phyloP scores from a whole-genome alignment of 768 basidiomycete species.

The Kondoa malvinella region DNA sequence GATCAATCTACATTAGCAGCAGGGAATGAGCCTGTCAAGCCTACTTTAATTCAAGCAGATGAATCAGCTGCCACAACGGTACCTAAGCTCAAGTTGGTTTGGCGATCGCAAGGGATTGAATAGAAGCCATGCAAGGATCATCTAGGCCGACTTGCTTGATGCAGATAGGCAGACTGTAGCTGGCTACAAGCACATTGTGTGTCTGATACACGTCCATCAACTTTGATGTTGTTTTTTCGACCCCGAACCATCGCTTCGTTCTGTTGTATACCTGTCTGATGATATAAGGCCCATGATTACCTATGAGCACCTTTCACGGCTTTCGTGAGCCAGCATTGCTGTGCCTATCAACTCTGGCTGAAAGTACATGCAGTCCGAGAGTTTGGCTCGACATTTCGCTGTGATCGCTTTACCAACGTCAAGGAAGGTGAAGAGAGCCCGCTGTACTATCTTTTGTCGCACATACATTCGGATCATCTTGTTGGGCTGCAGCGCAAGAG shows the following conservation, averaged over 20 bases:
- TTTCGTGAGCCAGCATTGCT: not conserved
- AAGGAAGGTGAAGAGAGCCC: not conserved
- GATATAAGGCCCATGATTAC: no score
- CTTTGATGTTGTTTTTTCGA: no score
- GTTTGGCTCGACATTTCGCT: not conserved
- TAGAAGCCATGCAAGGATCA: not conserved
- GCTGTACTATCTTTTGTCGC: constrained; percentile 12
- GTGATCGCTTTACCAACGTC: not conserved
- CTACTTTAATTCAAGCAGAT: no score
- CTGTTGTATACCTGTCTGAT: no score
- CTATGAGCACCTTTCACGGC: not conserved
- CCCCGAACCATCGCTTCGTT: no score
- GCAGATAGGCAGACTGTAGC: no score
- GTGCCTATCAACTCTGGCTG: not conserved
- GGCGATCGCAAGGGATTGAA: not conserved
- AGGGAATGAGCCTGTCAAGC: no score
- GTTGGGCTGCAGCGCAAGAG: not conserved
- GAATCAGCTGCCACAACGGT: not conserved
- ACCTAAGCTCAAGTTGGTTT: not conserved
- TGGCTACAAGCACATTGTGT: no score
- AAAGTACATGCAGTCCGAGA: not conserved
- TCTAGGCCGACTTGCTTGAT: no score
- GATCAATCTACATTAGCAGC: no score
- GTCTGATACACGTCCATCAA: no score
- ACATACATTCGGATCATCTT: constrained; percentile 15